Evolutionary conservation across 805 yeast genomes (phyloP).

Genomic region (Candida namnaoensis): DNA sequence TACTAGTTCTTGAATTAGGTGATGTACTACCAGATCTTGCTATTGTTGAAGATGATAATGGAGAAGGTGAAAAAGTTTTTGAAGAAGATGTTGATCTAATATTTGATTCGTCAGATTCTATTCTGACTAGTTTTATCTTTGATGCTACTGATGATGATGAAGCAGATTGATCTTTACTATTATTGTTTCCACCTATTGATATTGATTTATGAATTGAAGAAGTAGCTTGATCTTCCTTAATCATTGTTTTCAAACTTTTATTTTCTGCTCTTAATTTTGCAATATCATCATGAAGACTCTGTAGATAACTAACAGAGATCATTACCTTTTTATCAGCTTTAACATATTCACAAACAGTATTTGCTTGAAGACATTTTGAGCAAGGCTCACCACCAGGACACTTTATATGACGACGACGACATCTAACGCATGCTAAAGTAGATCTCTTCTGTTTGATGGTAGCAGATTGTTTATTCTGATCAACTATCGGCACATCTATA

Average conservation of each 20-base stretch:
- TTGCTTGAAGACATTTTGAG: conserved; percentile 48
- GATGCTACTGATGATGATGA: not conserved
- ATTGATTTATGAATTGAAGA: conserved; percentile 1
- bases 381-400: conserved; percentile 80
- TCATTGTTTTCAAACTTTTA: conserved; percentile 37
- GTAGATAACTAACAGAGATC: conserved; percentile 61
- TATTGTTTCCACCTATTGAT: not conserved
- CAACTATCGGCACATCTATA: no score
- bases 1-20: not conserved
- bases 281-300: conserved; percentile 59
- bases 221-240: conserved; percentile 21
- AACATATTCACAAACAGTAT: conserved; percentile 56
- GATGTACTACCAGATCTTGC: no score
- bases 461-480: no score
- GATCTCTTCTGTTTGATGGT: not conserved
- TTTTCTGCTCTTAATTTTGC: conserved; percentile 59
- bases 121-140: conserved; percentile 10
- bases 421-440: conserved; percentile 38
- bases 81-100: conserved; percentile 16
- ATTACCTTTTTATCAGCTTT: conserved; percentile 69
- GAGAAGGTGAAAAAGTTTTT: not conserved
- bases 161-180: no score
- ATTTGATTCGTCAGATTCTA: conserved; percentile 9
- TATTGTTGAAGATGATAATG: not conserved
- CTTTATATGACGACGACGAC: conserved; percentile 64